These are phyloP conservation scores for Pachysandra terminalis DNA, from an alignment of 164 flowering plant species.

Conservation along the genomic window DNA sequence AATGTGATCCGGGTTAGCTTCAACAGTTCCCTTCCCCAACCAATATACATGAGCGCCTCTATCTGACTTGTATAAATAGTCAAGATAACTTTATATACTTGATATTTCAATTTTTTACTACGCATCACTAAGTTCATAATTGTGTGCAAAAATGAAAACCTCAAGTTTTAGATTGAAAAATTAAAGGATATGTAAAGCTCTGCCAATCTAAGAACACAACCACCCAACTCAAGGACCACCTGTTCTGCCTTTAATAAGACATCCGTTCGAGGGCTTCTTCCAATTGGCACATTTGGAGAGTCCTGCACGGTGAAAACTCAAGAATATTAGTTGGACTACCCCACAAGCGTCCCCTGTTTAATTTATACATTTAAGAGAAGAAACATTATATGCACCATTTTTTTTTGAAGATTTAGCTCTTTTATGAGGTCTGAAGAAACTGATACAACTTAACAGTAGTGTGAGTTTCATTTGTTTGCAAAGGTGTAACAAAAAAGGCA, in stretches of 20 bases:
- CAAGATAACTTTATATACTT: slow-evolving; percentile 26
- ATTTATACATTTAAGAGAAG: too few species aligned
- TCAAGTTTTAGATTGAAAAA: slow-evolving; percentile 5
- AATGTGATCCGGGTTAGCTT: slow-evolving; percentile 78
- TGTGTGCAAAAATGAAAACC: background rate
- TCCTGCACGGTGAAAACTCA: slow-evolving; percentile 46
- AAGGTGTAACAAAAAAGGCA: too few species aligned
- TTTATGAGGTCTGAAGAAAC: background rate
- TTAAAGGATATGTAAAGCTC: slow-evolving; percentile 94
- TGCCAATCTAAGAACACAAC: slow-evolving; percentile 86
- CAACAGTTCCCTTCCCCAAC: slow-evolving; percentile 77
- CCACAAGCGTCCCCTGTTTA: background rate
- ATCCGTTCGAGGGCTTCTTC: slow-evolving; percentile 90
- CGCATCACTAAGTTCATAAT: slow-evolving; percentile 1
- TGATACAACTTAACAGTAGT: background rate
- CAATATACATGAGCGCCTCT: slow-evolving; percentile 87
- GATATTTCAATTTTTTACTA: background rate
- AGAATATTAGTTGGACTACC: slow-evolving; percentile 19
- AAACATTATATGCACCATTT: slow-evolving; percentile 7
- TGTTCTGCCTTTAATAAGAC: slow-evolving; percentile 77
- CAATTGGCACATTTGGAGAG: slow-evolving; percentile 72
- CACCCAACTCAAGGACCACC: slow-evolving; percentile 70
- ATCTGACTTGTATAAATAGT: slow-evolving; percentile 57
- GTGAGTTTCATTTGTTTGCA: too few species aligned
- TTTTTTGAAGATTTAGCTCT: background rate